Conservation (phyloP, 495 filamentous ascomycete genomes). For the Neurospora sp. region DNA sequence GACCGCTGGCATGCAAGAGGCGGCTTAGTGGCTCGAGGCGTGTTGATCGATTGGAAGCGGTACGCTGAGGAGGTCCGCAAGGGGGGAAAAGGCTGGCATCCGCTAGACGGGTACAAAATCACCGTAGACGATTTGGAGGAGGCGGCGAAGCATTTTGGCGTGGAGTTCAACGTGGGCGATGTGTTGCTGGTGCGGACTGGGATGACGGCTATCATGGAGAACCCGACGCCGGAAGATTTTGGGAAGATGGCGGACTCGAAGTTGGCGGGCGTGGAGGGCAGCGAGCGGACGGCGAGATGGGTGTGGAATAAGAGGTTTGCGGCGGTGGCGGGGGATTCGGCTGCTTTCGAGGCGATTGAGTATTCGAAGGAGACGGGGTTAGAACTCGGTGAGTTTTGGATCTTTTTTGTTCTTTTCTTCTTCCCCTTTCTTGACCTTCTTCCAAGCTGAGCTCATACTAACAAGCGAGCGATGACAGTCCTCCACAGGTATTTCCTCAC, state of each 20-base stretch:
- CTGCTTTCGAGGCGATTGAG: slow-evolving; percentile 37
- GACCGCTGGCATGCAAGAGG: slow-evolving; percentile 35
- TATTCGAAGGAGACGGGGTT: slow-evolving; percentile 15
- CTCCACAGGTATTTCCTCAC: slow-evolving; percentile 56
- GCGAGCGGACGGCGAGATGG: slow-evolving; percentile 47
- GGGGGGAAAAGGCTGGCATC: slow-evolving; percentile 38
- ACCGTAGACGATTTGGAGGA: slow-evolving; percentile 44
- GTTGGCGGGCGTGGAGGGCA: slow-evolving; percentile 34
- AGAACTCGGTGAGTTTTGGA: slow-evolving; percentile 26
- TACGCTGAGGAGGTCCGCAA: slow-evolving; percentile 31
- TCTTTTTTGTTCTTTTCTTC: background rate
- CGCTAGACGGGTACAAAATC: slow-evolving; percentile 52
- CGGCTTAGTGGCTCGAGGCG: slow-evolving; percentile 46
- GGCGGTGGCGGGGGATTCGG: slow-evolving; percentile 41
- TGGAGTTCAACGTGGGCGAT: slow-evolving; percentile 49
- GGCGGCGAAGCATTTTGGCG: slow-evolving; percentile 46
- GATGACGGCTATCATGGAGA: slow-evolving; percentile 48
- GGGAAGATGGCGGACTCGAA: slow-evolving; percentile 24
- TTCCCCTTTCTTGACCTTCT: no score
- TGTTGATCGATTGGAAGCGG: slow-evolving; percentile 44
- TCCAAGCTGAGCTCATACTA: background rate
- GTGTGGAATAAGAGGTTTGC: slow-evolving; percentile 45
- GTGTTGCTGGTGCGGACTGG: slow-evolving; percentile 60
- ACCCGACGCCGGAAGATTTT: slow-evolving; percentile 34
- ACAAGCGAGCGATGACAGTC: slow-evolving; percentile 29